These are phyloP conservation scores for Aspergillus fructus DNA, from an alignment of 2,329 filamentous ascomycete genomes.

Conservation along the genomic window DNA sequence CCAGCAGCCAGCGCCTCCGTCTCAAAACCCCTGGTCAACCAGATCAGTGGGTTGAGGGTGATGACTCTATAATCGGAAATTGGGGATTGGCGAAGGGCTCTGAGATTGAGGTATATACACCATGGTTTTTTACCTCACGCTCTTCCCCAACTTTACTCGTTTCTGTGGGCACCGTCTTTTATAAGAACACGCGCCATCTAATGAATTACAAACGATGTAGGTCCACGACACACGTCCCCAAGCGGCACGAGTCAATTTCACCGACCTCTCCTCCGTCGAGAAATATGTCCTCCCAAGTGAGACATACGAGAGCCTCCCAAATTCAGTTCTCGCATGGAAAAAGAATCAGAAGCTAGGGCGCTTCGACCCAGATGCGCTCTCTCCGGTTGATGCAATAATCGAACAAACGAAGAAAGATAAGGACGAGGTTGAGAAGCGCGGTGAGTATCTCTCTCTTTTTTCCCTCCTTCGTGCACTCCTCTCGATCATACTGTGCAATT, in stretches of 20 bases:
- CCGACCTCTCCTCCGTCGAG: constrained; percentile 75
- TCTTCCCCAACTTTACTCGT: neutral
- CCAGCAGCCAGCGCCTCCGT: constrained; percentile 71
- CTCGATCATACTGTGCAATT: neutral
- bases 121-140: constrained; percentile 3
- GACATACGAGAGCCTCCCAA: constrained; percentile 80
- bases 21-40: constrained; percentile 65
- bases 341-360: constrained; percentile 91
- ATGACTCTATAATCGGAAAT: constrained; percentile 66
- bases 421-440: constrained; percentile 65
- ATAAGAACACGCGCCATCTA: neutral
- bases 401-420: constrained; percentile 60
- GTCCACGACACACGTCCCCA: constrained; percentile 77
- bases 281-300: constrained; percentile 87
- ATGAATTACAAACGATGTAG: constrained; percentile 46
- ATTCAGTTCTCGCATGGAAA: constrained; percentile 95
- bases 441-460: constrained; percentile 42
- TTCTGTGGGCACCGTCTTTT: neutral
- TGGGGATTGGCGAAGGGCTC: constrained; percentile 42
- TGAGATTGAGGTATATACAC: constrained; percentile 43
- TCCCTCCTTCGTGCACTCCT: neutral
- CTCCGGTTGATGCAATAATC: constrained; percentile 70
- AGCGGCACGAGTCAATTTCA: constrained; percentile 73
- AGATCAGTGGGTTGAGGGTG: constrained; percentile 64
- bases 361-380: constrained; percentile 82